Evolutionary conservation across 176 grass and related monocot species (phyloP), one percentile per base, ranked within the genome.

Genomic region (Oryza nivara): DNA sequence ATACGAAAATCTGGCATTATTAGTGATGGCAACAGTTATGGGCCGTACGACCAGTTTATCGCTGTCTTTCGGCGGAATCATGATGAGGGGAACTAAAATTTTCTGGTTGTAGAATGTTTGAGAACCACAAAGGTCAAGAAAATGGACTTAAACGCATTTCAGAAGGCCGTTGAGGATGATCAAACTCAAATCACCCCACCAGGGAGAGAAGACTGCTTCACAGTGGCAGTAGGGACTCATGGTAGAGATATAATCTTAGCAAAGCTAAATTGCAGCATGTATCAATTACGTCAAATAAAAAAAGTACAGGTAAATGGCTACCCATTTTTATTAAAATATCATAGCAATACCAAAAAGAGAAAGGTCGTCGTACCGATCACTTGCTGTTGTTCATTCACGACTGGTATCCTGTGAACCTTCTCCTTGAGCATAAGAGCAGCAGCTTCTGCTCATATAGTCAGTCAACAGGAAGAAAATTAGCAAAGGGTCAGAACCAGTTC

Each of bases 381-480:
- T 75, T 90, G 80, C 47, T 67, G 76, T 20, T 90, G 80, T 67
- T 90, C 87, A 87, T 95, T 90, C 43, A 93, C 30, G 69, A 98
- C 76, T 5, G 92, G 95, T 80, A 98, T 87, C 85, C 92, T 72
- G 77, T 98, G 95, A 43, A 98, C 87, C 69, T 98, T 93, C 32
- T 82, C 81, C 89, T 93, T 98, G 2, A 98, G 91, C 91, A 95
- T 98, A 56, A 95, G 77, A 49, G 85, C 87, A 30, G 92, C 91
- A 87, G 95, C 95, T 20, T 95, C 95, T 98, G 85, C 78, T 75
- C 73, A 77, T 34, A 63, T 26, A 36, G 48, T 3, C 67, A 85
- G 5, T 32, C 48, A 26, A 1, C 8, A 19, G 17, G 38, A 71
- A 77, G 0, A 20, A 10, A 36, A 26, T 90, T 36, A 81, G 30